Evolutionary conservation across 2,329 filamentous ascomycete genomes (phyloP), one percentile per base, ranked within the genome.

Genomic region (Monosporascus sp.): DNA sequence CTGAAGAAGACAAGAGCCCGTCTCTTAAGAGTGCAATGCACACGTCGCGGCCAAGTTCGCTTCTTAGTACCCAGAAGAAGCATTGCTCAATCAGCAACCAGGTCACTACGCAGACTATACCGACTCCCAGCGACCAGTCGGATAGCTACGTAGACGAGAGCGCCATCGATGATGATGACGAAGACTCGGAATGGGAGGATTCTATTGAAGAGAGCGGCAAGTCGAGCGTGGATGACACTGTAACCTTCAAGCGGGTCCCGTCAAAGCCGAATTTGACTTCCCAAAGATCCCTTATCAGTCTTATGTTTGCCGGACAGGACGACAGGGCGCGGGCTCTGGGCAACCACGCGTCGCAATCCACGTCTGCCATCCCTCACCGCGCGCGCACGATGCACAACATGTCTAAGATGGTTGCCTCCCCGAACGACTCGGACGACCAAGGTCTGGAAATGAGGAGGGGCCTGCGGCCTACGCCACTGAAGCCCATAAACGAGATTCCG

Each of bases 171-270:
- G 84, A 87, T 49, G 85, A 88, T 51, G 83, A 84, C n/a, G 79
- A 82, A 55, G 77, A 69, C 54, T 82, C 72, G 48, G 82, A 83
- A 51, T 81, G 82, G 75, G 78, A 87, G 64, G 77, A 82, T 63
- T 90, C 87, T 0, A 83, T 89, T 22, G 88, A 89, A 56, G 89
- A 95, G 61, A 94, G 88, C 66, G 88, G 86, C 53, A 88, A 89
- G 60, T 89, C 89, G 1, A 95, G 89, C 67, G 80, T 91, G 49
- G 89, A 94, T 56, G 88, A 94, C 55, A 85, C 83, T 64, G 81
- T 83, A 20, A 78, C 90, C 63, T 99, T 99, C 79, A 85, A 92
- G 70, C 88, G 94, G 8, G 91, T 97, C 48, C 90, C 96, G 69
- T 97, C 92, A 41, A 85, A 85, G 68, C 84, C 86, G 7, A 90